Base-by-base conservation (phyloP, 2,329 filamentous ascomycete genomes). In the Talaromyces sp. region DNA sequence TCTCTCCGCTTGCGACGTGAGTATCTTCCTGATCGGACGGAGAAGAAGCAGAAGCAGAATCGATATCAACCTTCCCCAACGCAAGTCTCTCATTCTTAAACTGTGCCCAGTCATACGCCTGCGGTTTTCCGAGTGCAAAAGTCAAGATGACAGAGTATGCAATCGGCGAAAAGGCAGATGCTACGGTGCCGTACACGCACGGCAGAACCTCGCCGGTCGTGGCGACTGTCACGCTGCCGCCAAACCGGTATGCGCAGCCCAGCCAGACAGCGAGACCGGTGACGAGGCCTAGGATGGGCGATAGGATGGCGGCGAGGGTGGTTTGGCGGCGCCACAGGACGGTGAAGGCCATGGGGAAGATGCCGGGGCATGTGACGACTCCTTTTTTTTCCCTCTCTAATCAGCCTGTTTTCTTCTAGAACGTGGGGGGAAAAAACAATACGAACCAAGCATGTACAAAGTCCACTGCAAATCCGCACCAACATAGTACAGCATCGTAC, bases 401-500 rank as follows among this genome's bases (percentile, higher is more conserved):
- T n/a, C n/a, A n/a, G n/a, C n/a, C n/a, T n/a, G 3, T 23, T 34
- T n/a, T 50, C 2, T 4, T 18, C 14, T n/a, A n/a, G 31, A 36
- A 51, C 5, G n/a, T 2, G 18, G 7, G 10, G n/a, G 10, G n/a
- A 50, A 14, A 7, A 23, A 65, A n/a, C n/a, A n/a, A n/a, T n/a
- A 23, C 23, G 36, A 67, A 73, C 73, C 77, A 0, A 85, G 76
- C 81, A 84, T 82, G 64, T 85, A 84, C 1, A 84, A 63, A 0
- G 81, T 83, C 83, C 82, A 85, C 0, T 79, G 78, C 0, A 85
- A 73, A 54, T 85, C 79, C 4, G 85, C 79, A 0, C 82, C 81
- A 0, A 81, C 82, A 53, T 85, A 83, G 69, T 85, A 77, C 1
- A 85, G 69, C 57, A 82, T 79, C 0, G 82, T 84, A 9, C 81